Percentiles rank a stretch among this genome's conserved stretches.
phyloP scores from a whole-genome alignment of 306 rosid genomes.

The Acacia crassicarpa region DNA sequence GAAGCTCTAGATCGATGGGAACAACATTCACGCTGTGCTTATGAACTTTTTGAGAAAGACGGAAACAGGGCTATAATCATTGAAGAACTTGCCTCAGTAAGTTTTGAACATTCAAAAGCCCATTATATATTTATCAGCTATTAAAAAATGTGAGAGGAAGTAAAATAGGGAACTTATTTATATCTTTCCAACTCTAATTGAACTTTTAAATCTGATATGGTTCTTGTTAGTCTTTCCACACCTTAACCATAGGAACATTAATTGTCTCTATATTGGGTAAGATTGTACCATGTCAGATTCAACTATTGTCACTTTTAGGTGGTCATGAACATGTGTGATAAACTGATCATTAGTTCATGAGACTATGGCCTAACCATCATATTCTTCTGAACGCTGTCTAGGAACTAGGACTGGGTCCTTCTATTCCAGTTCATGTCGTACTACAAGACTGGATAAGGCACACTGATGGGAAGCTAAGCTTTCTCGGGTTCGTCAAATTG shows the following conservation, averaged over 20 bases:
- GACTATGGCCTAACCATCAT: constrained; percentile 26
- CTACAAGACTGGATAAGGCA: constrained; percentile 98
- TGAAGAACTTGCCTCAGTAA: constrained; percentile 97
- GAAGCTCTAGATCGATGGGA: constrained; percentile 99
- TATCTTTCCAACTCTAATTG: background rate
- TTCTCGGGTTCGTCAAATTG: constrained; percentile 91
- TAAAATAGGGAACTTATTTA: background rate
- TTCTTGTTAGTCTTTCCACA: background rate
- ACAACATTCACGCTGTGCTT: constrained; percentile 93
- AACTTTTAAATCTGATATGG: background rate
- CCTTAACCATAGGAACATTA: no score
- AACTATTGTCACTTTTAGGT: background rate
- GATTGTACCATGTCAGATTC: background rate
- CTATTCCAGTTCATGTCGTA: constrained; percentile 92
- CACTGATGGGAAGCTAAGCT: constrained; percentile 96
- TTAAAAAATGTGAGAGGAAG: background rate
- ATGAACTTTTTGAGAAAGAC: constrained; percentile 89
- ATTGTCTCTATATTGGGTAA: no score
- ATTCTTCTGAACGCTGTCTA: constrained; percentile 34
- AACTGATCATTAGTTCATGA: background rate
- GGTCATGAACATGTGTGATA: background rate
- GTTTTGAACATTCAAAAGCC: constrained; percentile 27
- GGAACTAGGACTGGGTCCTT: constrained; percentile 99
- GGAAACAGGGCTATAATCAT: constrained; percentile 94
- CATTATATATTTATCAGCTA: background rate